Evolutionary conservation across 176 grass and related monocot genomes (phyloP), one percentile per base, ranked within the genome.

Genomic region (Avena eriantha): DNA sequence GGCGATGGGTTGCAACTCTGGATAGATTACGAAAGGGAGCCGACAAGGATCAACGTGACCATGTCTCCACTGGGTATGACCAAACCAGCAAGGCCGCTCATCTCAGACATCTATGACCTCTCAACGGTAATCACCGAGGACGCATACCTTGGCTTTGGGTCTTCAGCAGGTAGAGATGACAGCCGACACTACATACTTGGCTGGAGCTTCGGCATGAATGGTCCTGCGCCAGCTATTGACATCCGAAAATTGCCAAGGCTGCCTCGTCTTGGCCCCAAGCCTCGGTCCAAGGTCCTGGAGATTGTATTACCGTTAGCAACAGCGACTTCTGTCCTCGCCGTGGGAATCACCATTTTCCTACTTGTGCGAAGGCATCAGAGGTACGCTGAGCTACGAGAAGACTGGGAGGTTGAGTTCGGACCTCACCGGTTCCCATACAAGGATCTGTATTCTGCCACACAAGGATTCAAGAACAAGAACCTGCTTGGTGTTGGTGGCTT

Each of bases 231-330:
- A 47, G 23, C 26, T 6, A 78, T 93, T 11, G 76, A 90, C 88
- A n/a, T 77, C 34, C 26, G 70, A 7, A 82, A 82, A 10, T 14
- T 93, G 22, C 91, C 91, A 19, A 67, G 61, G 18, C 31, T 93
- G 17, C 91, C 91, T 26, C 60, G 60, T 21, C 3, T 81, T 67
- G 24, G 60, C 24, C 17, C 79, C 29, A 81, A 50, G 59, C 23
- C 68, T 54, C 19, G 0, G 6, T 5, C 82, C 0, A 21, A 18
- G 54, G 17, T 46, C 10, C 15, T 74, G 7, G 55, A 34, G 2
- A 63, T 84, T 36, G 0, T 74, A 2, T 7, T 84, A 1, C 82
- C 82, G 11, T 31, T 75, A 31, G 49, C 39, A 36, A 48, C 34
- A 4, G n/a, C 65, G 13, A 5, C 55, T 4, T 60, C 60, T 39